Evolutionary conservation across 352 stramenopile species (phyloP).

Genomic region (Globisporangium parvum): DNA sequence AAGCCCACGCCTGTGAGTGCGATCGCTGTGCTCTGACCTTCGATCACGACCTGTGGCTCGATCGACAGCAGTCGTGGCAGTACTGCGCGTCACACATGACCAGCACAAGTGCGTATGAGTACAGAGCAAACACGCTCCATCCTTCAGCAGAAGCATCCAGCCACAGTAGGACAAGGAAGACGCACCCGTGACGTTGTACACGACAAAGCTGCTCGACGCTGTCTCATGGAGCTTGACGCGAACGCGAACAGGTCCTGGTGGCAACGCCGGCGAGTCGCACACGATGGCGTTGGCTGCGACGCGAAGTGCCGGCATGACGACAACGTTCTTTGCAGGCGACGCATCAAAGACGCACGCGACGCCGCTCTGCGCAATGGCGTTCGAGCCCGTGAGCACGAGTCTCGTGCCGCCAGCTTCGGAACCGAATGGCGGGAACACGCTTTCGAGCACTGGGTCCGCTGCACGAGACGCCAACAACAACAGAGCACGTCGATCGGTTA

Average conservation of each 20-base stretch:
- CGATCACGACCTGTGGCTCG: conserved; percentile 1
- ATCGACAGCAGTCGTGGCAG: conserved; percentile 8
- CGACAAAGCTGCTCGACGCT: neutral
- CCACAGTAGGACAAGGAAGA: neutral
- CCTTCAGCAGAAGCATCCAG: too few relatives aligned
- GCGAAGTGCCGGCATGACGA: conserved; percentile 1
- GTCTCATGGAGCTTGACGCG: conserved; percentile 6
- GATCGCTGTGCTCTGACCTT: neutral
- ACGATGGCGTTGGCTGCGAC: conserved; percentile 3
- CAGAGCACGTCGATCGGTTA: neutral
- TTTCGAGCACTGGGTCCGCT: conserved; percentile 8
- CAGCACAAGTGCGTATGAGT: neutral
- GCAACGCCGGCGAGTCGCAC: conserved; percentile 6
- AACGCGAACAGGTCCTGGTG: neutral
- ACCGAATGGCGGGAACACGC: conserved; percentile 8
- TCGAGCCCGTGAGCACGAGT: conserved; percentile 4
- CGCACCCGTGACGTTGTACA: conserved; percentile 7
- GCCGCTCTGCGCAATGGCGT: conserved; percentile 4
- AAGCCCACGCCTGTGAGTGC: conserved; percentile 6
- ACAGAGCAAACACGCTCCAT: too few relatives aligned
- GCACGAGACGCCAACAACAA: neutral
- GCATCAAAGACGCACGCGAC: conserved; percentile 10
- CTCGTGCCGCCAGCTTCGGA: conserved; percentile 1
- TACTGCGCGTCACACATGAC: conserved; percentile 1
- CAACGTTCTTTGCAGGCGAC: neutral